Conservation (phyloP, 495 filamentous ascomycete genomes). For the Annulohypoxylon nitens region DNA sequence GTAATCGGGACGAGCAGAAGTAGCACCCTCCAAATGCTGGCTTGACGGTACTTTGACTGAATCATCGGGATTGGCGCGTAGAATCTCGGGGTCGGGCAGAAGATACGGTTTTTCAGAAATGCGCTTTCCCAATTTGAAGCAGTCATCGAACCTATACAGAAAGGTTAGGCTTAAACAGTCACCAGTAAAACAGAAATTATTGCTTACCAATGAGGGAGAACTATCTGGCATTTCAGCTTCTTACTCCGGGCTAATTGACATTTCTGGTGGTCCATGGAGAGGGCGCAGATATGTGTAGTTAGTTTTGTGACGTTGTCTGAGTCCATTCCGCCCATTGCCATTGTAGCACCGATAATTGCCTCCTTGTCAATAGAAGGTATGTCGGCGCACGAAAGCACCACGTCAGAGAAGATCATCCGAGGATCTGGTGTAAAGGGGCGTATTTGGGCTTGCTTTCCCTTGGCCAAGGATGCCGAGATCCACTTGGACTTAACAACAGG, state of each 20-base stretch:
- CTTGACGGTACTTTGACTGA: constrained; percentile 67
- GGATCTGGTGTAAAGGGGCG: constrained; percentile 92
- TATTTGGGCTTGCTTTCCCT: constrained; percentile 77
- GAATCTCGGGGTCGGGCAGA: constrained; percentile 87
- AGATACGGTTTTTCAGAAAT: constrained; percentile 90
- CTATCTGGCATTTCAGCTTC: constrained; percentile 78
- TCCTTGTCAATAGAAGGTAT: constrained; percentile 92
- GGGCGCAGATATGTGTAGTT: constrained; percentile 90
- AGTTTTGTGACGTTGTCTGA: constrained; percentile 73
- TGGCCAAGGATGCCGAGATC: constrained; percentile 76
- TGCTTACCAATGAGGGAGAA: constrained; percentile 93
- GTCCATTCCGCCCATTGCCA: constrained; percentile 90
- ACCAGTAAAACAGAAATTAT: neutral
- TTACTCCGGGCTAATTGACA: constrained; percentile 73
- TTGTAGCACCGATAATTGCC: constrained; percentile 87
- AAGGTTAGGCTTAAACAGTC: constrained; percentile 41
- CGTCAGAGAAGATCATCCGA: constrained; percentile 85
- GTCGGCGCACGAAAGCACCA: constrained; percentile 79
- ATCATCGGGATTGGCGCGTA: constrained; percentile 67
- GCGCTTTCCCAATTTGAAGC: constrained; percentile 86
- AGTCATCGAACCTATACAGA: constrained; percentile 87
- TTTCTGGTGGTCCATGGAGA: constrained; percentile 79
- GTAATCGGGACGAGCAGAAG: constrained; percentile 70
- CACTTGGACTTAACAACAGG: constrained; percentile 88
- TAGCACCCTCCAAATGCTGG: constrained; percentile 79